These are phyloP conservation scores for Penicillium alfredii DNA, from an alignment of 495 filamentous ascomycete genomes.

Conservation along the genomic window DNA sequence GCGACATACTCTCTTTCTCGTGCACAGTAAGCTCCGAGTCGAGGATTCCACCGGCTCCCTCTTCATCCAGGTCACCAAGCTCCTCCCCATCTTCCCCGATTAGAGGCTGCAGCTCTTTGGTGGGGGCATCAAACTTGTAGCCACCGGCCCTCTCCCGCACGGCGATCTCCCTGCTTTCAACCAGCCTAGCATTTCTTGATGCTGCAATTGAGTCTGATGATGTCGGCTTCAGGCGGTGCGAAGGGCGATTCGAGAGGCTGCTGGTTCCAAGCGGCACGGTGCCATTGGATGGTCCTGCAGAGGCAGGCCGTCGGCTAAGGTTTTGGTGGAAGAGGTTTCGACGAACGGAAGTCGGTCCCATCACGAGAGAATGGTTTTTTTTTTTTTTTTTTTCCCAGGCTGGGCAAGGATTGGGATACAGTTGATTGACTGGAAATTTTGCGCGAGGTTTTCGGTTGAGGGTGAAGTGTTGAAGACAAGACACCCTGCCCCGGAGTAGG, in stretches of 20 bases:
- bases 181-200: conserved; percentile 26
- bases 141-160: conserved; percentile 69
- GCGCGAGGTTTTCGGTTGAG: no score
- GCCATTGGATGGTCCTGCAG: conserved; percentile 27
- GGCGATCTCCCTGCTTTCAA: conserved; percentile 63
- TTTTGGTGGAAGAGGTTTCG: conserved; percentile 72
- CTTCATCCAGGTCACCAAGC: conserved; percentile 31
- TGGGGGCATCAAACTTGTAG: conserved; percentile 64
- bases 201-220: conserved; percentile 32
- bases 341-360: conserved; percentile 45
- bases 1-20: conserved; percentile 45
- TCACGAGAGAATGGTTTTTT: conserved; percentile 5
- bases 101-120: conserved; percentile 43
- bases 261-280: conserved; percentile 10
- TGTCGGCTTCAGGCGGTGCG: conserved; percentile 31
- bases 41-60: conserved; percentile 6
- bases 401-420: no score
- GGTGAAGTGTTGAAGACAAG: no score
- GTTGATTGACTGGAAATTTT: no score
- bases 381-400: no score
- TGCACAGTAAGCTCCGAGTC: conserved; percentile 25
- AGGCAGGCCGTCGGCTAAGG: conserved; percentile 60
- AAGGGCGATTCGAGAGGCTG: conserved; percentile 23
- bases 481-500: no score
- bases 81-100: conserved; percentile 51